Conservation (phyloP, 139 green algal species). For the Klebsormidium nitens region DNA sequence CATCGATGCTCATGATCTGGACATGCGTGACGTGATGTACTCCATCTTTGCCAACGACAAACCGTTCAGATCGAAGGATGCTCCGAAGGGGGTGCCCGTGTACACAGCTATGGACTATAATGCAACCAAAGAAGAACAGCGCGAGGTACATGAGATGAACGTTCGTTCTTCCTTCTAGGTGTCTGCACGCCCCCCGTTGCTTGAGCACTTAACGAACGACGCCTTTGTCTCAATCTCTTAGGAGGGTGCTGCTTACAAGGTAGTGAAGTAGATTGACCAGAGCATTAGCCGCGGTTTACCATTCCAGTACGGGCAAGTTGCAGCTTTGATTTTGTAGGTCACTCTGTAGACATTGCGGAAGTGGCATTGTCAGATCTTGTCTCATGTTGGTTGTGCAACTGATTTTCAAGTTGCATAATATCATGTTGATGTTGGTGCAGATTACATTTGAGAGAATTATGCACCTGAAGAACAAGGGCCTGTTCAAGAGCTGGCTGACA, state of each 20-base stretch:
- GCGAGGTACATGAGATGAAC: background rate
- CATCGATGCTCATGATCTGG: constrained; percentile 3
- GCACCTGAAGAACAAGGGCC: constrained; percentile 14
- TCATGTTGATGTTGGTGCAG: too few relatives aligned
- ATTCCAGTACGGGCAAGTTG: too few relatives aligned
- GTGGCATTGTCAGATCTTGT: too few relatives aligned
- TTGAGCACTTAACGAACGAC: background rate
- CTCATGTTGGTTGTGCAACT: too few relatives aligned
- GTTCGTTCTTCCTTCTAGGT: background rate
- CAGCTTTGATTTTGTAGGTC: too few relatives aligned
- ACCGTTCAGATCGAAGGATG: constrained; percentile 22
- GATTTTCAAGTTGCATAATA: too few relatives aligned
- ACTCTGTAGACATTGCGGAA: too few relatives aligned
- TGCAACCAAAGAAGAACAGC: constrained; percentile 29
- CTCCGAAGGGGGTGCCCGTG: constrained; percentile 2
- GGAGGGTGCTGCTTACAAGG: background rate
- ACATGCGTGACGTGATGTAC: constrained; percentile 14
- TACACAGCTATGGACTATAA: constrained; percentile 40
- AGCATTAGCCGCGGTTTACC: background rate
- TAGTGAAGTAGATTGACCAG: background rate
- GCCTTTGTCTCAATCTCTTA: background rate
- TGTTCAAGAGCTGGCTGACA: constrained; percentile 28
- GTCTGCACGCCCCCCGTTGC: too few relatives aligned
- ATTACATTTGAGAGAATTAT: constrained; percentile 23
- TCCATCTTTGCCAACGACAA: constrained; percentile 28